Evolutionary conservation across 1,284 basidiomycete genomes (phyloP).

Genomic region (Marasmius fiardii): DNA sequence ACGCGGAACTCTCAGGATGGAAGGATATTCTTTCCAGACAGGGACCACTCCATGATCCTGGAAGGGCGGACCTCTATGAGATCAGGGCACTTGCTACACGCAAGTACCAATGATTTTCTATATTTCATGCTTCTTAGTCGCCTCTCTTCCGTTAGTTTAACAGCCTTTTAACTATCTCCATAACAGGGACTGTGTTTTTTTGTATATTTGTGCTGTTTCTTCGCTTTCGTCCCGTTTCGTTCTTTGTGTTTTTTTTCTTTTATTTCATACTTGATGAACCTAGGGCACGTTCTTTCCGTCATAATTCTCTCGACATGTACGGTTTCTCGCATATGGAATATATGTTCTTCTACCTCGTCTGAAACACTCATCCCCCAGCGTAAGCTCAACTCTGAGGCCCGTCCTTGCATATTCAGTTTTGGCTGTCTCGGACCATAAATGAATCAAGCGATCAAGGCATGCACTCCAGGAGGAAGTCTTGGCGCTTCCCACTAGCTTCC

Average conservation of each 20-base stretch:
- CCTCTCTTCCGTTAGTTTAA: conserved; percentile 10
- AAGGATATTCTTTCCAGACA: conserved; percentile 44
- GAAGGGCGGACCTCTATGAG: conserved; percentile 67
- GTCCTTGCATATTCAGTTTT: too few relatives aligned
- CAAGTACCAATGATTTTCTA: conserved; percentile 50
- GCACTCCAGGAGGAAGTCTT: too few relatives aligned
- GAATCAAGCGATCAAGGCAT: not conserved
- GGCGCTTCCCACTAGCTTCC: not conserved
- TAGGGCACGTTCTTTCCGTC: conserved; percentile 8
- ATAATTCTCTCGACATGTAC: conserved; percentile 14
- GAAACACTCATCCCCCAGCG: too few relatives aligned
- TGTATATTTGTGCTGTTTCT: conserved; percentile 10
- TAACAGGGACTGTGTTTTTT: conserved; percentile 11
- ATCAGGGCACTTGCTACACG: conserved; percentile 79
- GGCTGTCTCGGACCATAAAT: too few relatives aligned
- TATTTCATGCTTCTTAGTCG: conserved; percentile 1
- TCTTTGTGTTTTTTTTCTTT: conserved; percentile 4
- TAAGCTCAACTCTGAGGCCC: too few relatives aligned
- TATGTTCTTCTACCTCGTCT: not conserved
- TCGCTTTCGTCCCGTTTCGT: not conserved
- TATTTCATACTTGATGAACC: conserved; percentile 2
- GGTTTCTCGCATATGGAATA: conserved; percentile 12
- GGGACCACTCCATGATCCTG: conserved; percentile 42
- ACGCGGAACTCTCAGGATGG: conserved; percentile 82
- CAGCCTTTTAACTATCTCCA: conserved; percentile 4